Evolutionary conservation across 2,329 filamentous ascomycete species (phyloP).

Genomic region (Triangularia verruculosa): DNA sequence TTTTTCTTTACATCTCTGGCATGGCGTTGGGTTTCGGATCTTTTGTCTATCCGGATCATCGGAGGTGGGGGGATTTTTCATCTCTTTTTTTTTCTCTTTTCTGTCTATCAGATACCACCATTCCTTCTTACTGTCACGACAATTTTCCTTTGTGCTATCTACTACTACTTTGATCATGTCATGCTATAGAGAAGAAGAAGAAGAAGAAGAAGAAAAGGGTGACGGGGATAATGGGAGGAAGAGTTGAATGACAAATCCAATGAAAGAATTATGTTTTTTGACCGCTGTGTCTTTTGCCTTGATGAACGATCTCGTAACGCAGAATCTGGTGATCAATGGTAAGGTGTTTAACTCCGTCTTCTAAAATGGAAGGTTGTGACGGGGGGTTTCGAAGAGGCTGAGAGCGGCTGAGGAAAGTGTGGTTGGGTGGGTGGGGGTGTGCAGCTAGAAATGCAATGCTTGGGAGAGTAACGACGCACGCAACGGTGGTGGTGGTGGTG

Average conservation of each 20-base stretch:
- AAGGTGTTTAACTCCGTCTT: neutral
- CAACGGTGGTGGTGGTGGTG: too few species aligned
- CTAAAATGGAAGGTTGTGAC: neutral
- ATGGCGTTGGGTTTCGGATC: neutral
- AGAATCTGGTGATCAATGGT: neutral
- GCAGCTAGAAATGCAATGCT: neutral
- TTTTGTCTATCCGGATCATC: neutral
- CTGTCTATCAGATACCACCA: neutral
- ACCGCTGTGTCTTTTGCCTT: neutral
- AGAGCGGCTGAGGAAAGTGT: neutral
- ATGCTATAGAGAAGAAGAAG: neutral
- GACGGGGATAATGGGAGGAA: neutral
- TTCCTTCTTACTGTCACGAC: neutral
- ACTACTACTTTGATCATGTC: neutral
- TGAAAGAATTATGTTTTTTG: neutral
- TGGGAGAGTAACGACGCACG: neutral
- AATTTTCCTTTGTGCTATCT: neutral
- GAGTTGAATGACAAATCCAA: neutral
- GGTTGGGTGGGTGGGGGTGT: neutral
- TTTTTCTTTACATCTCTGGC: constrained; percentile 6
- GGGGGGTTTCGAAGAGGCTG: neutral
- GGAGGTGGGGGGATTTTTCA: neutral
- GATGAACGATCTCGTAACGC: neutral
- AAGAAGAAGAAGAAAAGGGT: neutral
- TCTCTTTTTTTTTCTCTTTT: constrained; percentile 9